Percentiles rank a stretch among this genome's conserved stretches.
Conservation (phyloP, 2,329 filamentous ascomycete genomes). For the Thermoascus crustaceus region DNA sequence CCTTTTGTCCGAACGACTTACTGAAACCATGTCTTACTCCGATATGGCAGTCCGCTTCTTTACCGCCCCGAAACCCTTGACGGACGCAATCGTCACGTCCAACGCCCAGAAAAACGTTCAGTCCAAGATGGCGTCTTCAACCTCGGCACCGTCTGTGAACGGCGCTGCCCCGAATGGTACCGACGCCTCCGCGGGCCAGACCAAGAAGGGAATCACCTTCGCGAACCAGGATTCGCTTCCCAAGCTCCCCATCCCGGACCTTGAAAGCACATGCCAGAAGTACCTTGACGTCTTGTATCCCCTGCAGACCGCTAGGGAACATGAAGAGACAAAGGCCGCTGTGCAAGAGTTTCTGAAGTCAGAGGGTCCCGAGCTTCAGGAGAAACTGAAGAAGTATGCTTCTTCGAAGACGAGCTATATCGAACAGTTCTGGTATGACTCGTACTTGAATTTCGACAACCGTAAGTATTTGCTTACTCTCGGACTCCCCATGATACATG, state of each 20-base stretch:
- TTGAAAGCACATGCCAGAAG: constrained; percentile 67
- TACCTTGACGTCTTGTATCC: constrained; percentile 75
- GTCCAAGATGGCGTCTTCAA: constrained; percentile 13
- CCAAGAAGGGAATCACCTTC: constrained; percentile 71
- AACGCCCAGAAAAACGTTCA: constrained; percentile 20
- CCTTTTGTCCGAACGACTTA: constrained; percentile 6
- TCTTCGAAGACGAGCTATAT: constrained; percentile 91
- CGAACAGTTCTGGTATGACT: constrained; percentile 99
- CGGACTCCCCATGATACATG: constrained; percentile 1
- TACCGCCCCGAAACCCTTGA: constrained; percentile 62
- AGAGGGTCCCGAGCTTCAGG: constrained; percentile 78
- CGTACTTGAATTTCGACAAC: constrained; percentile 95
- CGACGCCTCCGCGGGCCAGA: constrained; percentile 39
- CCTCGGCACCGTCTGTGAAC: constrained; percentile 7
- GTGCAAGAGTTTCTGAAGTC: constrained; percentile 72
- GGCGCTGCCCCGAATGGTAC: constrained; percentile 38
- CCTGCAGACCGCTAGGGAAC: constrained; percentile 71
- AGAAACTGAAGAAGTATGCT: constrained; percentile 83
- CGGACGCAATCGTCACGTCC: constrained; percentile 50
- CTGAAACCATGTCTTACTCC: constrained; percentile 53
- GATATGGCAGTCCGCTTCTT: constrained; percentile 62
- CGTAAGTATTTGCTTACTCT: constrained; percentile 35
- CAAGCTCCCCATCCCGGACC: constrained; percentile 85
- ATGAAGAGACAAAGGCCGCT: constrained; percentile 70
- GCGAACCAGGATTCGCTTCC: constrained; percentile 80